phyloP scores from a whole-genome alignment of 2,329 filamentous ascomycete genomes.

The Aspergillus ochraceus region DNA sequence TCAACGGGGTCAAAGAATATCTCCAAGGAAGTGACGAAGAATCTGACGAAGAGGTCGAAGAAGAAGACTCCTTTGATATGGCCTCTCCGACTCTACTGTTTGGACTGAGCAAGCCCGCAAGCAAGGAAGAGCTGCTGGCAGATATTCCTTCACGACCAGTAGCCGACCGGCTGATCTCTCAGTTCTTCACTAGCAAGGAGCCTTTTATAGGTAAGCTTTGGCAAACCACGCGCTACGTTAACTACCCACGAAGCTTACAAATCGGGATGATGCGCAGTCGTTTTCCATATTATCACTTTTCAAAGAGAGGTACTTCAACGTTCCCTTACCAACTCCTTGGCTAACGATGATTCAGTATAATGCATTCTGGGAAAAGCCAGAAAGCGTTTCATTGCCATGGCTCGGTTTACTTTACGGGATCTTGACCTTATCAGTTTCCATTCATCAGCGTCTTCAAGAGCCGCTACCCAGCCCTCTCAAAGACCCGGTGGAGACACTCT shows the following conservation, averaged over 20 bases:
- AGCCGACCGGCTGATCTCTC: slow-evolving; percentile 35
- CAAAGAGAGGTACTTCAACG: slow-evolving; percentile 27
- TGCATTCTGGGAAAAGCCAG: slow-evolving; percentile 31
- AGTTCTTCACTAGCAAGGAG: slow-evolving; percentile 34
- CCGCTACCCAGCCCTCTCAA: slow-evolving; percentile 20
- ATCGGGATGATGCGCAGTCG: slow-evolving; percentile 17
- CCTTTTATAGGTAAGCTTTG: slow-evolving; percentile 28
- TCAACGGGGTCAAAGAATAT: slow-evolving; percentile 35
- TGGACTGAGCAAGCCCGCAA: slow-evolving; percentile 23
- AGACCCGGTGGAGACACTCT: slow-evolving; percentile 27
- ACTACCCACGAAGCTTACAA: neutral
- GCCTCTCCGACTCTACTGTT: slow-evolving; percentile 30
- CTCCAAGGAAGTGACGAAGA: slow-evolving; percentile 22
- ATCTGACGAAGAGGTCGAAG: slow-evolving; percentile 25
- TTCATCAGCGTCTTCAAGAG: slow-evolving; percentile 26
- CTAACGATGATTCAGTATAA: slow-evolving; percentile 23
- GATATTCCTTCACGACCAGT: slow-evolving; percentile 32
- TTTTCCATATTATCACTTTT: slow-evolving; percentile 33
- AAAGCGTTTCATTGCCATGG: slow-evolving; percentile 30
- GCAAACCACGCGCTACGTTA: no score
- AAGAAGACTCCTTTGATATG: slow-evolving; percentile 19
- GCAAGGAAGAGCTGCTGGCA: slow-evolving; percentile 33
- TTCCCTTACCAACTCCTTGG: neutral
- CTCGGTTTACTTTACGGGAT: slow-evolving; percentile 32
- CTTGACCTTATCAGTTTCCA: slow-evolving; percentile 27